Base-by-base conservation (phyloP, 768 basidiomycete species). In the Trametes coccinea region DNA sequence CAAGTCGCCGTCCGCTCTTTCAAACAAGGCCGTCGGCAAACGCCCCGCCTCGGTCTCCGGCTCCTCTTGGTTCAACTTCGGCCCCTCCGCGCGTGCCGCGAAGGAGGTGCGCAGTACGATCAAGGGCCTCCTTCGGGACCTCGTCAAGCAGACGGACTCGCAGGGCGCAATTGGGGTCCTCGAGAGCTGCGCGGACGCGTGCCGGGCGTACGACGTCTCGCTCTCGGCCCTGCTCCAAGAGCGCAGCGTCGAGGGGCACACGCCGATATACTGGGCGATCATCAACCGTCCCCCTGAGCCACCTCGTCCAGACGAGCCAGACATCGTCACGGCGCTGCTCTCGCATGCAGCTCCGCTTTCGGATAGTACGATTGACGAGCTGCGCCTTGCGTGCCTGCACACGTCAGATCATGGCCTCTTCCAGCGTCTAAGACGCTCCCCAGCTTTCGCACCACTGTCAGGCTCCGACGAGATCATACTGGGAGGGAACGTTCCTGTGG, bases 201-300 rank as follows among this genome's bases (percentile, higher is more conserved):
- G 89, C 66, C 66, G 70, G 8, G 69, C 78, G 0, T 77, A 85
- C 40, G 73, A 72, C 16, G 64, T 90, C 1, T 79, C 81, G 4
- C 74, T 90, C 40, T 78, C 85, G 0, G 60, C 75, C 0, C 66
- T 91, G 8, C 74, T 91, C 0, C 89, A 89, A 67, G 84, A 89
- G 47, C 79, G 73, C 31, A 83, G 76, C 8, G 83, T 90, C 40
- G 89, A 90, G 66, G 77, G 76, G 0, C 87, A 85, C 66, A 84
- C 85, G 0, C 85, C 87, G 0, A 64, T 91, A 2, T 90, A 90
- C 68, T 91, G 90, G 90, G 85, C 84, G 0, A 83, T 90, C 63
- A 73, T 90, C 27, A 88, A 87, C 58, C 81, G 80, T 2, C 79
- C 79, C 0, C 69, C 77, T 5, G 66, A 63, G 31, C 16, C 52